Evolutionary conservation across 2,329 filamentous ascomycete species (phyloP).

Genomic region (Ramularia endophylla): DNA sequence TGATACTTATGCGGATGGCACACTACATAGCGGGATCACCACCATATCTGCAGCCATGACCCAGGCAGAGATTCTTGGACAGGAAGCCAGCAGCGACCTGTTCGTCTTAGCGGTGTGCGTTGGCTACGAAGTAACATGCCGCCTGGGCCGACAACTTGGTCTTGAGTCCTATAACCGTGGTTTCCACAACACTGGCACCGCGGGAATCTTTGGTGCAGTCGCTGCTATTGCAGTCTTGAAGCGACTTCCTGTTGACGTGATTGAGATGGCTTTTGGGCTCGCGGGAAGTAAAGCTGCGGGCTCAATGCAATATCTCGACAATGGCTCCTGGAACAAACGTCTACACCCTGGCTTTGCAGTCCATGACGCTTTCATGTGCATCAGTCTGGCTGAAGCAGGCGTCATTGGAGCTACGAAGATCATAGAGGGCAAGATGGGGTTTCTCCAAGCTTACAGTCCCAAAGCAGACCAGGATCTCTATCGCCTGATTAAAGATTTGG

Average conservation of each 20-base stretch:
- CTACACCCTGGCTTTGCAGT: conserved; percentile 36
- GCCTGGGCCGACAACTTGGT: conserved; percentile 31
- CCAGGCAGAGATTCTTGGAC: conserved; percentile 26
- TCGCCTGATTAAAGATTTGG: conserved; percentile 19
- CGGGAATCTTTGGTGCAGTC: conserved; percentile 35
- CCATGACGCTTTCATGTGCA: conserved; percentile 35
- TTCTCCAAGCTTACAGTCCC: conserved; percentile 27
- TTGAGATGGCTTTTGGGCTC: conserved; percentile 34
- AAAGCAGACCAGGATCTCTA: conserved; percentile 18
- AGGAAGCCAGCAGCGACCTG: conserved; percentile 11
- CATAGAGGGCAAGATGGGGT: conserved; percentile 27
- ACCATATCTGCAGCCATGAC: conserved; percentile 35
- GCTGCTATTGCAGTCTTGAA: conserved; percentile 30
- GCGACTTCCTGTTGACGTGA: conserved; percentile 15
- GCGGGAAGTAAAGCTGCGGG: conserved; percentile 35
- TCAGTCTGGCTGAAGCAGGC: conserved; percentile 32
- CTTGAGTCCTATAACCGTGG: conserved; percentile 31
- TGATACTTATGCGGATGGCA: conserved; percentile 39
- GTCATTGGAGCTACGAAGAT: conserved; percentile 26
- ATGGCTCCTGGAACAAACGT: conserved; percentile 36
- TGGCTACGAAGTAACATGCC: conserved; percentile 32
- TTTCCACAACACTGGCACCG: conserved; percentile 35
- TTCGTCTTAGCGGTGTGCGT: conserved; percentile 31
- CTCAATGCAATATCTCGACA: conserved; percentile 36
- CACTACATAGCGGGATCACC: conserved; percentile 39